Conservation (phyloP, 1,284 basidiomycete species). For the Stereum hirsutum region DNA sequence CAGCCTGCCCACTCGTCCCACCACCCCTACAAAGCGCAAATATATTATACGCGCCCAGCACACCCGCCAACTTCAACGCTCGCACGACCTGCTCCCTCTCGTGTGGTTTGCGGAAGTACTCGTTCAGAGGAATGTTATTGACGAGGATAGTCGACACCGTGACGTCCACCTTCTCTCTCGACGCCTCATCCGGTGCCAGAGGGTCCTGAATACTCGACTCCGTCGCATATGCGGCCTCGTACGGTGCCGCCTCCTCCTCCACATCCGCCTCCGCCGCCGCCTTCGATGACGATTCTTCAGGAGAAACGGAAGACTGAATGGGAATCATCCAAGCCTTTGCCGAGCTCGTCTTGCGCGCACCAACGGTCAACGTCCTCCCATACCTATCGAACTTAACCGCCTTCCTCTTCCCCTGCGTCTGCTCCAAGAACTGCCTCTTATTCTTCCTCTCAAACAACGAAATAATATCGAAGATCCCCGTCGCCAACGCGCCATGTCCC, state of each 20-base stretch:
- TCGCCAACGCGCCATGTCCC: conserved; percentile 50
- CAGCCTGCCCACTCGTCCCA: conserved; percentile 85
- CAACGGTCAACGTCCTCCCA: conserved; percentile 77
- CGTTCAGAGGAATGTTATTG: conserved; percentile 73
- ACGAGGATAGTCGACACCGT: conserved; percentile 49
- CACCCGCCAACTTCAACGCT: conserved; percentile 77
- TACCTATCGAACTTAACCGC: conserved; percentile 55
- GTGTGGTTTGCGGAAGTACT: conserved; percentile 70
- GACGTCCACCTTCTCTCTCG: conserved; percentile 10
- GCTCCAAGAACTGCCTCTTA: conserved; percentile 45
- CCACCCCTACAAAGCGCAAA: conserved; percentile 87
- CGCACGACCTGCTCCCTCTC: conserved; percentile 80
- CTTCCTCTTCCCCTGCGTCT: conserved; percentile 37
- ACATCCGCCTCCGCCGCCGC: not conserved
- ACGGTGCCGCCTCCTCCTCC: conserved; percentile 6
- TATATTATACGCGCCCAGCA: conserved; percentile 89
- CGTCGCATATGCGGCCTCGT: conserved; percentile 9
- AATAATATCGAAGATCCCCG: conserved; percentile 45
- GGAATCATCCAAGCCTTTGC: conserved; percentile 94
- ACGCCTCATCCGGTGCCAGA: conserved; percentile 6
- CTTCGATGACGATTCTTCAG: too few species aligned
- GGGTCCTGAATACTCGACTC: conserved; percentile 5
- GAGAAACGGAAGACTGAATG: conserved; percentile 31
- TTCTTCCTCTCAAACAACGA: conserved; percentile 55
- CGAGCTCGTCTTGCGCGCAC: conserved; percentile 79